Conservation (phyloP, 192 early-diverging fungal species). For the Spinellus fusiger region DNA sequence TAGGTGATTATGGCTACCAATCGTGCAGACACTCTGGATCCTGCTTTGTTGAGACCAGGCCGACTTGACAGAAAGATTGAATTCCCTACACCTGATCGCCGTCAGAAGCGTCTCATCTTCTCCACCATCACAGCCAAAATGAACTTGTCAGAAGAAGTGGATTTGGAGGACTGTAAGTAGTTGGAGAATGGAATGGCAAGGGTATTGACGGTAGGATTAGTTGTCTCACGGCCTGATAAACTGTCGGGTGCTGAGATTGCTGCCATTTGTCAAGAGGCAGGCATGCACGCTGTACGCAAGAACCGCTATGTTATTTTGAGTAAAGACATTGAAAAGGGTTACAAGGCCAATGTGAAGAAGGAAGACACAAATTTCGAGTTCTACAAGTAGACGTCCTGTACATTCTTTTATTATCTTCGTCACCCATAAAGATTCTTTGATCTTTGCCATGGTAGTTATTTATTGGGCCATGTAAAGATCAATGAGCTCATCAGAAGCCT, state of each 20-base stretch:
- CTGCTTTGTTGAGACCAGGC: constrained; percentile 93
- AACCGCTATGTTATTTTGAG: constrained; percentile 93
- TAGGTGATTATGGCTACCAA: constrained; percentile 99
- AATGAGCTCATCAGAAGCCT: constrained; percentile 64
- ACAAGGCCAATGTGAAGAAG: constrained; percentile 95
- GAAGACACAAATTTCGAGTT: constrained; percentile 93
- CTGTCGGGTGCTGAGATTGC: constrained; percentile 96
- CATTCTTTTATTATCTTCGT: no score
- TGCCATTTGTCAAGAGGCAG: constrained; percentile 96
- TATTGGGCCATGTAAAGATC: constrained; percentile 50
- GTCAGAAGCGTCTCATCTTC: constrained; percentile 97
- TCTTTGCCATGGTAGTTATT: no score
- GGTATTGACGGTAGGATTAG: constrained; percentile 30
- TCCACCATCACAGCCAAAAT: constrained; percentile 92
- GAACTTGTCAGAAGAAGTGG: constrained; percentile 97
- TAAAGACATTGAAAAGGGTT: constrained; percentile 96
- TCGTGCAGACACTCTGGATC: constrained; percentile 94
- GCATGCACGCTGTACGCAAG: constrained; percentile 97
- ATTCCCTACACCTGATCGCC: constrained; percentile 95
- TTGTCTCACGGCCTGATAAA: constrained; percentile 94
- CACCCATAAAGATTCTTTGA: no score
- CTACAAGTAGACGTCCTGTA: constrained; percentile 80
- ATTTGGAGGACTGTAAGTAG: constrained; percentile 89
- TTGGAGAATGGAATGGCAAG: neutral
- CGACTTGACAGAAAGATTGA: constrained; percentile 98